phyloP scores from a whole-genome alignment of 306 rosid species.

The Medicago truncatula region DNA sequence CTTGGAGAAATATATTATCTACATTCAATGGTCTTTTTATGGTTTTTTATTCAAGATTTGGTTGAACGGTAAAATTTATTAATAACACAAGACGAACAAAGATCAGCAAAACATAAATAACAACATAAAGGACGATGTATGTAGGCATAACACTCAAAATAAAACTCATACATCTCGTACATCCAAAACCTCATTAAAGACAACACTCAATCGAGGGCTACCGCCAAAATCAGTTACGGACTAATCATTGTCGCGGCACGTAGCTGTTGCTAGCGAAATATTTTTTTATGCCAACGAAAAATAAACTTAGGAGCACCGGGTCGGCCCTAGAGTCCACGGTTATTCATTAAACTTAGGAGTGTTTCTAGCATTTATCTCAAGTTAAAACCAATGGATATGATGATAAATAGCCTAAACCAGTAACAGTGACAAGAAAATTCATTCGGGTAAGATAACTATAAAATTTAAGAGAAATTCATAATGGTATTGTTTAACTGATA shows the following conservation, averaged over 20 bases:
- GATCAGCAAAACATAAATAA: too few species aligned
- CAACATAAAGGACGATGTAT: too few species aligned
- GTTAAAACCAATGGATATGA: background rate
- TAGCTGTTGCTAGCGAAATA: too few species aligned
- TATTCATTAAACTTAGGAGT: background rate
- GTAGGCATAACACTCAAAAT: too few species aligned
- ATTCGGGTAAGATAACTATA: background rate
- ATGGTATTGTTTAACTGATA: background rate
- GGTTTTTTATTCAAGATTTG: background rate
- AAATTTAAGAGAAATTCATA: background rate
- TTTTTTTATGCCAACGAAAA: too few species aligned
- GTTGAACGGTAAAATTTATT: background rate
- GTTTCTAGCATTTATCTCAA: too few species aligned
- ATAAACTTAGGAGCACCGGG: background rate
- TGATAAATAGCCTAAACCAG: background rate
- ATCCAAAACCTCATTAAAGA: too few species aligned
- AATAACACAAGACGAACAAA: too few species aligned
- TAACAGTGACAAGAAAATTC: background rate
- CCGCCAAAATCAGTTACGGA: background rate
- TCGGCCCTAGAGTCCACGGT: background rate
- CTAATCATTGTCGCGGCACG: background rate
- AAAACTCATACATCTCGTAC: too few species aligned
- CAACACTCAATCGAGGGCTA: too few species aligned
- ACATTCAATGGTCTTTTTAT: background rate
- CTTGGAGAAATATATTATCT: constrained; percentile 5